Percentiles rank a stretch among this genome's conserved stretches.
These are phyloP conservation scores for Coniochaeta sp. DNA, from an alignment of 2,329 filamentous ascomycete species.

Conservation along the genomic window DNA sequence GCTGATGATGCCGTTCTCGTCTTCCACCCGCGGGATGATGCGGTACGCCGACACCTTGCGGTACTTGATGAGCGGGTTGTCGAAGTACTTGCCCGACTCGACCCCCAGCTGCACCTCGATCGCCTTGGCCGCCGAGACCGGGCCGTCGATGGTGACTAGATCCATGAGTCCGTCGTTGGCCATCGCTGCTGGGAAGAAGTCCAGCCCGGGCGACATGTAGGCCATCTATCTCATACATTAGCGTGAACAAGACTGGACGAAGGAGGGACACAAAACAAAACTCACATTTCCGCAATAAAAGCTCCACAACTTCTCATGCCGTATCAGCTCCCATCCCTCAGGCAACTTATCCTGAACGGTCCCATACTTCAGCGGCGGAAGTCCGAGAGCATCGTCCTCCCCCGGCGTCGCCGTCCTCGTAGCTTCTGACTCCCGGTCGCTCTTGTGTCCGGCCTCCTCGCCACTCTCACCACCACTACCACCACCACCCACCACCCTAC, in stretches of 20 bases:
- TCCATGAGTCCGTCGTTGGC: constrained; percentile 83
- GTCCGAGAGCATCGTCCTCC: constrained; percentile 34
- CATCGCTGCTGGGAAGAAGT: constrained; percentile 80
- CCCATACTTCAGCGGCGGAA: constrained; percentile 72
- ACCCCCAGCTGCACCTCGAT: constrained; percentile 65
- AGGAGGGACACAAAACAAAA: constrained; percentile 7
- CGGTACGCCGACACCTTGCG: constrained; percentile 83
- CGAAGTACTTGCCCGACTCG: constrained; percentile 69
- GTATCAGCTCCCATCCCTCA: constrained; percentile 64
- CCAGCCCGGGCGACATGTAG: constrained; percentile 78
- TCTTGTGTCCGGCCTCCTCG: neutral
- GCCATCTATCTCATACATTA: constrained; percentile 53
- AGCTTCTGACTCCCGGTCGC: constrained; percentile 4
- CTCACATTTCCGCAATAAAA: constrained; percentile 87
- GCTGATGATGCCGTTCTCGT: constrained; percentile 72
- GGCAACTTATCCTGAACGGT: constrained; percentile 72
- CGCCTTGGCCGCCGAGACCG: constrained; percentile 58
- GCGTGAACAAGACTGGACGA: neutral
- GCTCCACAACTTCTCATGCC: constrained; percentile 74
- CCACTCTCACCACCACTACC: neutral
- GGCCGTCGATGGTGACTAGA: constrained; percentile 71
- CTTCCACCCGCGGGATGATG: constrained; percentile 65
- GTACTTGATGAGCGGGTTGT: constrained; percentile 69
- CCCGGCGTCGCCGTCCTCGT: constrained; percentile 6
- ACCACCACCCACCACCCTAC: neutral